These are phyloP conservation scores for Geotrichum fermentans DNA, from an alignment of 1,139 yeast genomes.

Conservation along the genomic window DNA sequence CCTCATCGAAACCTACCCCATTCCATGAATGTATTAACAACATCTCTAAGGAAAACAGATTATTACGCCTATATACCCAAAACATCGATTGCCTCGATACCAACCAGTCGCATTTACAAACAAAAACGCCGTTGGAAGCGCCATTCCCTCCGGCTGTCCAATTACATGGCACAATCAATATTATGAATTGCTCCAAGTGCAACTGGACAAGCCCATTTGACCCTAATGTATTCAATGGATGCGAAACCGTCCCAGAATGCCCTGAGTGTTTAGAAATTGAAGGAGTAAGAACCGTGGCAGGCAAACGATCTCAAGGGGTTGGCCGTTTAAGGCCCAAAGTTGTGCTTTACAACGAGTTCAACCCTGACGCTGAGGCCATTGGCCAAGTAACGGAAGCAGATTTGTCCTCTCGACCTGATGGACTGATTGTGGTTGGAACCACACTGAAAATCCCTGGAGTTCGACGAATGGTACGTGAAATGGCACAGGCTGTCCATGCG, in stretches of 20 bases:
- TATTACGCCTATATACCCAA: conserved; percentile 57
- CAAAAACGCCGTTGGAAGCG: conserved; percentile 45
- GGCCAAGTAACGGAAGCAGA: conserved; percentile 70
- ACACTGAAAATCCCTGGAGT: conserved; percentile 86
- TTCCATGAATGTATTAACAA: conserved; percentile 62
- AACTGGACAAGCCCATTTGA: conserved; percentile 45
- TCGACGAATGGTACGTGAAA: conserved; percentile 62
- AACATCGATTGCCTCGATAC: conserved; percentile 47
- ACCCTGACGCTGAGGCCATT: conserved; percentile 80
- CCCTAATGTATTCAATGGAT: conserved; percentile 37
- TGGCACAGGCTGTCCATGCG: conserved; percentile 62
- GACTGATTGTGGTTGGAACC: conserved; percentile 79
- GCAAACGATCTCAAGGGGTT: conserved; percentile 68
- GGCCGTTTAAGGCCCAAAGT: conserved; percentile 79
- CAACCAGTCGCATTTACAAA: conserved; percentile 44
- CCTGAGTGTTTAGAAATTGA: conserved; percentile 55
- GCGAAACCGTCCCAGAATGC: conserved; percentile 45
- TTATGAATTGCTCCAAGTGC: conserved; percentile 74
- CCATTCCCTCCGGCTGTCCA: conserved; percentile 59
- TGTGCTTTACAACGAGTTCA: conserved; percentile 79
- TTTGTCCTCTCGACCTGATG: conserved; percentile 62
- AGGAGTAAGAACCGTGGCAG: conserved; percentile 48
- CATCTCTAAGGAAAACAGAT: conserved; percentile 56
- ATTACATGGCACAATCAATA: conserved; percentile 71
- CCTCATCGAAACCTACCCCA: conserved; percentile 60